A percentile compares a stretch with the other conserved stretches of the same genome.
These are phyloP conservation scores for Mycena crocata DNA, from an alignment of 768 basidiomycete genomes.

Conservation along the genomic window DNA sequence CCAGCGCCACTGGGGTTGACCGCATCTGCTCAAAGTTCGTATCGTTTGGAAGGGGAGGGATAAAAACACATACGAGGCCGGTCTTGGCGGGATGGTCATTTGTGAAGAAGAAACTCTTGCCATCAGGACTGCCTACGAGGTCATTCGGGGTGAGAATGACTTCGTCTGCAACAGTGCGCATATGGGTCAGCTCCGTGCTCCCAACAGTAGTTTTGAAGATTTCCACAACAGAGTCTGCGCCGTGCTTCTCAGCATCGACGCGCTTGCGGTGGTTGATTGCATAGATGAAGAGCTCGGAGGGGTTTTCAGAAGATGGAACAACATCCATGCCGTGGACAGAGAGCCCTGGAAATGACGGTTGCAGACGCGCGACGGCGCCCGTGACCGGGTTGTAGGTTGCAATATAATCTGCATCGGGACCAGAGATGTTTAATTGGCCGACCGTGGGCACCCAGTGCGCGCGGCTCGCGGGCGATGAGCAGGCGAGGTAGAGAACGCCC, in stretches of 20 bases:
- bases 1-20: slow-evolving; percentile 29
- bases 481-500: slow-evolving; percentile 72
- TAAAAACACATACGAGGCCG: slow-evolving; percentile 60
- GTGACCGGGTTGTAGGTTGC: slow-evolving; percentile 68
- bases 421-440: slow-evolving; percentile 49
- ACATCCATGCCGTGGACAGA: slow-evolving; percentile 79
- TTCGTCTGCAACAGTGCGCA: slow-evolving; percentile 68
- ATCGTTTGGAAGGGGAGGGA: slow-evolving; percentile 5
- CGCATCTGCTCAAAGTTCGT: slow-evolving; percentile 29
- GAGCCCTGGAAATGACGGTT: slow-evolving; percentile 57
- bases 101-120: slow-evolving; percentile 74
- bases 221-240: slow-evolving; percentile 81
- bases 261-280: slow-evolving; percentile 79
- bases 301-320: slow-evolving; percentile 61
- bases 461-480: slow-evolving; percentile 63
- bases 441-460: slow-evolving; percentile 64
- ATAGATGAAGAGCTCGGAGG: slow-evolving; percentile 69
- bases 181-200: slow-evolving; percentile 57
- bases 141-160: slow-evolving; percentile 78
- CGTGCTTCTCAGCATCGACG: slow-evolving; percentile 51
- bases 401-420: slow-evolving; percentile 62
- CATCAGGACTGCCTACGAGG: slow-evolving; percentile 72
- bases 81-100: slow-evolving; percentile 72
- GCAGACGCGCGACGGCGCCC: slow-evolving; percentile 57
- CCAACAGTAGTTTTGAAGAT: slow-evolving; percentile 69